Evolutionary conservation across 345 rosid genomes (phyloP).

Genomic region (Acer campestre): DNA sequence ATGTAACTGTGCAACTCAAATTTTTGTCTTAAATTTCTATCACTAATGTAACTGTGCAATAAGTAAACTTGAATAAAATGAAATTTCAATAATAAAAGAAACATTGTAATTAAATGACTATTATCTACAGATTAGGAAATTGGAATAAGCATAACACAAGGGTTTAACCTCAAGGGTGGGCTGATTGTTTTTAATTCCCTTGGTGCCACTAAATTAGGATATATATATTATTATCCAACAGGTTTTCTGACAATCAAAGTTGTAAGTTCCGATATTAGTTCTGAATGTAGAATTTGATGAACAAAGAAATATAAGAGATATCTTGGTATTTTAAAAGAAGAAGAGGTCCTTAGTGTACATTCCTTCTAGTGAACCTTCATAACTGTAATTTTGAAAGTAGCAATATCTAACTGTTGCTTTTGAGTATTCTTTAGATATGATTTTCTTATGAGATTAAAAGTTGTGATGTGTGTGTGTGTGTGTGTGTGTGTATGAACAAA

Average conservation of each 20-base stretch:
- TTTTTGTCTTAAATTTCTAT: neutral
- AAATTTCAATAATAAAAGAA: neutral
- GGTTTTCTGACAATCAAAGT: neutral
- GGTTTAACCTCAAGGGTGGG: neutral
- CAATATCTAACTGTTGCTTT: neutral
- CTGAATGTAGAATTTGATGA: neutral
- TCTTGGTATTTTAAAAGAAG: neutral
- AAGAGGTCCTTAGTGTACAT: neutral
- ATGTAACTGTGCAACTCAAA: neutral
- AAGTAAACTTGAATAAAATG: neutral
- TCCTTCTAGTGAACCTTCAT: neutral
- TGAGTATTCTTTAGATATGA: neutral
- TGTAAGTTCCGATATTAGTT: neutral
- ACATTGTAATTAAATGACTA: neutral
- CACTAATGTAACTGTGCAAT: neutral
- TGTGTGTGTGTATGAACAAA: neutral
- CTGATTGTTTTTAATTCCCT: neutral
- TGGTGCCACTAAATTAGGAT: neutral
- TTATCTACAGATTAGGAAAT: neutral
- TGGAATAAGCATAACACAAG: neutral
- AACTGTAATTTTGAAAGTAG: neutral
- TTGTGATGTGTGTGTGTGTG: neutral
- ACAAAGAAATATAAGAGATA: neutral
- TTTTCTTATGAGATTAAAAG: neutral
- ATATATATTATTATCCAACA: neutral